Evolutionary conservation across 2,329 filamentous ascomycete species (phyloP), one percentile per base, ranked within the genome.

Genomic region (Fusarium globosum): DNA sequence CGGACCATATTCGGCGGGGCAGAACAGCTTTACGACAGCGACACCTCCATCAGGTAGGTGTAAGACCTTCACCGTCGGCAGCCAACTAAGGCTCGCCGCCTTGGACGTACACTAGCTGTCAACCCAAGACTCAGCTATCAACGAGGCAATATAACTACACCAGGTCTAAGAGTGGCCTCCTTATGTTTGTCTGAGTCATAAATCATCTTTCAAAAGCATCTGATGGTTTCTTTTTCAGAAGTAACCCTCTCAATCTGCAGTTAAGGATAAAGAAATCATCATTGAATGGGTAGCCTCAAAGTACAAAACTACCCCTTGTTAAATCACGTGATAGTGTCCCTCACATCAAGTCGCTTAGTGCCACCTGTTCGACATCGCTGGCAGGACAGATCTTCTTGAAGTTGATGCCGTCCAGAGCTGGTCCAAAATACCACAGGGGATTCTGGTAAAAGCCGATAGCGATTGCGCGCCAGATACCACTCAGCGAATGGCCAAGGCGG

Each of bases 371-470:
- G 77, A 80, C 77, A 74, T 76, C 49, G 68, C 74, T 77, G 73
- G 77, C 76, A 80, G 80, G 81, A 82, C 81, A 82, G 80, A 83
- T 81, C 75, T 80, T 79, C 78, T 76, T 72, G 79, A 79, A 80
- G 74, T 73, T 76, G 78, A 80, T 73, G 78, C 74, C 70, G 76
- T 69, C 61, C 61, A 77, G 73, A 79, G 75, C 73, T 77, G 80
- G 78, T 65, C 69, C 59, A 71, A 67, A 78, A 67, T 75, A 79
- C 73, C 67, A 72, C 69, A 62, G 73, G 79, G 76, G 74, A 81
- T 71, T 77, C 64, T 77, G 77, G 73, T 74, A 63, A 79, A 62
- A 71, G 63, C 73, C 72, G 76, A 65, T 74, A 71, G 76, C 75
- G 65, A 78, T 77, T 81, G 75, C 72, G 73, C 75, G 72, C 74